Evolutionary conservation across 2,329 filamentous ascomycete species (phyloP).

Genomic region (Claviceps sp.): DNA sequence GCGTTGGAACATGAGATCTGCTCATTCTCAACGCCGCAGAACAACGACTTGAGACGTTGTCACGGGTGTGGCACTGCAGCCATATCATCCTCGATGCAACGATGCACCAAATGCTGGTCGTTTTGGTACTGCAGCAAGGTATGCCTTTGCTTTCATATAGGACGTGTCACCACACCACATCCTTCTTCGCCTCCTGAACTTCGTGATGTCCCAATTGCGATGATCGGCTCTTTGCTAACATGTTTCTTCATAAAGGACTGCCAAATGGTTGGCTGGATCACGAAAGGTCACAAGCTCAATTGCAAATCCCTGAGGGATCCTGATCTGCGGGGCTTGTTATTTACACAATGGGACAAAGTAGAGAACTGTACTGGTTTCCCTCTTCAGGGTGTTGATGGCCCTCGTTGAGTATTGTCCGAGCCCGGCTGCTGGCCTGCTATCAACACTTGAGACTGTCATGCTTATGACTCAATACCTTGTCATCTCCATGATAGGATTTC

Average conservation of each 20-base stretch:
- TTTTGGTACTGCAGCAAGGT: background rate
- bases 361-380: background rate
- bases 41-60: background rate
- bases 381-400: too few relatives aligned
- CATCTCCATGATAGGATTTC: too few relatives aligned
- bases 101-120: background rate
- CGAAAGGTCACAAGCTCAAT: background rate
- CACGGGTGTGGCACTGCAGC: background rate
- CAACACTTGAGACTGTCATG: too few relatives aligned
- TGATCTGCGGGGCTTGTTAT: background rate
- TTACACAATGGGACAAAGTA: background rate
- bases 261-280: background rate
- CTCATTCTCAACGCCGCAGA: too few relatives aligned
- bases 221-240: too few relatives aligned
- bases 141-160: background rate
- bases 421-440: too few relatives aligned
- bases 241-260: background rate
- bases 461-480: too few relatives aligned
- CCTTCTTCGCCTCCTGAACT: too few relatives aligned
- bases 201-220: too few relatives aligned
- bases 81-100: background rate
- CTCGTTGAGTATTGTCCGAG: too few relatives aligned
- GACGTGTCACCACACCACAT: too few relatives aligned
- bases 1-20: too few relatives aligned
- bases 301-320: background rate